These are phyloP conservation scores for Tylopilus sp. DNA, from an alignment of 768 basidiomycete genomes.

Conservation along the genomic window DNA sequence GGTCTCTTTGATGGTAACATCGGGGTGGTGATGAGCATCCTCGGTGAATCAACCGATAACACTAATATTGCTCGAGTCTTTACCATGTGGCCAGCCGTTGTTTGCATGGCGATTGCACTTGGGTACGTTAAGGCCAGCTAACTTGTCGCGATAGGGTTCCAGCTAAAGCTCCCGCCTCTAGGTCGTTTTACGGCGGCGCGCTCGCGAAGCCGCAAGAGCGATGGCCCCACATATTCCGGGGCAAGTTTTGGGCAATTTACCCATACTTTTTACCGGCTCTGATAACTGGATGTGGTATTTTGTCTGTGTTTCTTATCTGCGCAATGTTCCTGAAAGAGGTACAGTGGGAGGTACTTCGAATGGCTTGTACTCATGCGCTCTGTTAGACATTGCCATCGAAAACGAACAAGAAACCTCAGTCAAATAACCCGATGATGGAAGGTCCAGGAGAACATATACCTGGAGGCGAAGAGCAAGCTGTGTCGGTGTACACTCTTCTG, in stretches of 20 bases:
- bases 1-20: conserved; percentile 40
- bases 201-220: too few species aligned
- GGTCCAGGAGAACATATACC: not conserved
- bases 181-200: conserved; percentile 61
- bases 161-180: conserved; percentile 18
- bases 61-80: too few species aligned
- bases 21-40: conserved; percentile 33
- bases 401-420: not conserved
- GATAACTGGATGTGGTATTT: conserved; percentile 14
- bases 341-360: not conserved
- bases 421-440: not conserved
- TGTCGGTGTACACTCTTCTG: too few species aligned
- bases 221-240: conserved; percentile 47
- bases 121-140: not conserved
- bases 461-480: too few species aligned
- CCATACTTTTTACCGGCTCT: conserved; percentile 38
- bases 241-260: conserved; percentile 34
- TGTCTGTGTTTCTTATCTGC: conserved; percentile 16
- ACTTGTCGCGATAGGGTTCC: too few species aligned
- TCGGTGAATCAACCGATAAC: too few species aligned
- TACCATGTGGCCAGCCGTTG: too few species aligned
- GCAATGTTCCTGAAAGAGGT: conserved; percentile 32
- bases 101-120: not conserved
- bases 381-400: conserved; percentile 27
- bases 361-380: not conserved